Evolutionary conservation across 1,139 yeast genomes (phyloP), one percentile per base, ranked within the genome.

Genomic region (Geotrichum aggregatum): DNA sequence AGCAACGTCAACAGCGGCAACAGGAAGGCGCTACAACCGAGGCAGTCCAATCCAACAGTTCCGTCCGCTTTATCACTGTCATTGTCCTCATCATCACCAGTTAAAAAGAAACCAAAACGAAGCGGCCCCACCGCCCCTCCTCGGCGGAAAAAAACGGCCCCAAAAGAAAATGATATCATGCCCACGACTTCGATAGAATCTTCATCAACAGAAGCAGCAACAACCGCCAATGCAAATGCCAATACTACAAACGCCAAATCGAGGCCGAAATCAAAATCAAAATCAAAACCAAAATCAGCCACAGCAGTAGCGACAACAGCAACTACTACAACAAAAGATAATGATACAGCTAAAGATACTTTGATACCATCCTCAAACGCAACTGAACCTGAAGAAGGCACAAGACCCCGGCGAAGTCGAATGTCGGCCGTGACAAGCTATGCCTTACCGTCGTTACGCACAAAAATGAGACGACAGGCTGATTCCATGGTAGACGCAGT

Each of bases 391-490:
- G 16, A 16, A n/a, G 36, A 34, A 3, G 7, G 8, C 8, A 18
- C 18, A 34, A 40, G 49, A 52, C 53, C 68, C 24, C 66, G 76
- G 54, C 67, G 80, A 56, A 71, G 81, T 4, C 66, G 78, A 40
- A 77, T 76, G 59, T 74, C 45, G 16, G 26, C 49, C 3, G 46
- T 77, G 8, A 80, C 87, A 5, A 82, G 82, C 63, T 87, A 87
- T 63, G 81, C 82, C 14, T 75, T 83, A 33, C 87, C 92, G 0
- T 80, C 91, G 0, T 66, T 84, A 52, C 73, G 84, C 36, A 78
- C 77, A 14, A 87, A 86, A 62, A 76, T 84, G 82, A 76, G 95
- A 62, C 73, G 95, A 58, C 82, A 83, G 39, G 75, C 84, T 0
- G 84, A 73, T 35, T 74, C 75, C 58, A 70, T 83, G 45, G 78